phyloP scores from a whole-genome alignment of 305 asterid genomes.

The Petunia hybrid region DNA sequence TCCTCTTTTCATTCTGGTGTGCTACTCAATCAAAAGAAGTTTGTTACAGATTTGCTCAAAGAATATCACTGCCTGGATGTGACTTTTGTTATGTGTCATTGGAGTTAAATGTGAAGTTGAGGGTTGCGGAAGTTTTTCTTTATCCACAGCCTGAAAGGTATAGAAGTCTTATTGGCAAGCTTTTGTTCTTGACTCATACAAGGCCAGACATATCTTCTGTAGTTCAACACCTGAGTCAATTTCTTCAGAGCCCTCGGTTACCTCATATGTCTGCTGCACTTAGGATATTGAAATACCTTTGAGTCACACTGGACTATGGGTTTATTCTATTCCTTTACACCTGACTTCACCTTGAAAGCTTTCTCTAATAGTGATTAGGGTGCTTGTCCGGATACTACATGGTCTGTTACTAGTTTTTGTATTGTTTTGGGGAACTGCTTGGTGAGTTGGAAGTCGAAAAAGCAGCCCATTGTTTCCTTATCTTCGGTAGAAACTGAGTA shows the following conservation, averaged over 20 bases:
- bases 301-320: neutral
- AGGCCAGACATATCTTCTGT: neutral
- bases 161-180: neutral
- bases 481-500: no score
- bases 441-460: neutral
- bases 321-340: neutral
- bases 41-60: neutral
- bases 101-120: neutral
- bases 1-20: neutral
- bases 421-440: neutral
- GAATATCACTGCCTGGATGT: neutral
- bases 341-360: neutral
- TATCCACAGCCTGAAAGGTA: neutral
- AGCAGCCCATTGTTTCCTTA: no score
- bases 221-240: neutral
- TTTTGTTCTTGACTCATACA: no score
- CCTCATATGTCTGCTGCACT: neutral
- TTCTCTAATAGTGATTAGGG: slow-evolving; percentile 21
- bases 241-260: neutral
- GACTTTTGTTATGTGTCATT: neutral
- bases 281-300: neutral
- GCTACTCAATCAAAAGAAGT: neutral
- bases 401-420: neutral
- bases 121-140: no score
- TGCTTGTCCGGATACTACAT: no score